Conservation (phyloP, 768 basidiomycete species). For the Boletus vermiculosoides region DNA sequence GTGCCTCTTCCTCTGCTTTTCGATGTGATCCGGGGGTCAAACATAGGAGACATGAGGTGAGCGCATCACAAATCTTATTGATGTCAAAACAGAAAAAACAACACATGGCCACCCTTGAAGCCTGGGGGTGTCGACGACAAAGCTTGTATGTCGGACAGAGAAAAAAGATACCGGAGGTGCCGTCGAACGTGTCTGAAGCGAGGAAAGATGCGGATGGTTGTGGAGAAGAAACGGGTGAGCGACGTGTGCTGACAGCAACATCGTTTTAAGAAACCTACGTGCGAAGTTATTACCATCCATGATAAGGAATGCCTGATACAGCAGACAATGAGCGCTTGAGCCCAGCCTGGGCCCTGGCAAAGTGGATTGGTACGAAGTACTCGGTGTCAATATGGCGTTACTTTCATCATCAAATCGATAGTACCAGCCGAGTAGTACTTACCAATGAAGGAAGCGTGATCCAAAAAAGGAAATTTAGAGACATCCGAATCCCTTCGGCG, state of each 20-base stretch:
- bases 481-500: too few species aligned
- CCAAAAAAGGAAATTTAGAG: too few species aligned
- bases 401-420: too few species aligned
- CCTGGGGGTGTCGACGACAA: background rate
- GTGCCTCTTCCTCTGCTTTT: constrained; percentile 41
- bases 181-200: background rate
- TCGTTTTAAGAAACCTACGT: too few species aligned
- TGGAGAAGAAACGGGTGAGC: background rate
- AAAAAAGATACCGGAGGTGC: background rate
- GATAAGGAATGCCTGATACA: too few species aligned
- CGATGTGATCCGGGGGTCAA: constrained; percentile 39
- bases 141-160: background rate
- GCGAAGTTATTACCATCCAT: too few species aligned
- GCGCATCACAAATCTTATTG: constrained; percentile 56
- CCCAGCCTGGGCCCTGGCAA: too few species aligned
- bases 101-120: constrained; percentile 34
- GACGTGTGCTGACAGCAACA: background rate
- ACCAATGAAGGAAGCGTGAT: too few species aligned
- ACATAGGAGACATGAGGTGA: constrained; percentile 61
- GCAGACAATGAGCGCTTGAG: too few species aligned
- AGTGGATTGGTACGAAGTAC: too few species aligned
- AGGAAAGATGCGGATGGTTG: background rate
- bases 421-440: too few species aligned
- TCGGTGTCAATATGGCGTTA: too few species aligned
- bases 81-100: constrained; percentile 62